A percentile compares a stretch with the other conserved stretches of the same genome.
phyloP scores from a whole-genome alignment of 345 rosid genomes.

The Cardamine occulta region DNA sequence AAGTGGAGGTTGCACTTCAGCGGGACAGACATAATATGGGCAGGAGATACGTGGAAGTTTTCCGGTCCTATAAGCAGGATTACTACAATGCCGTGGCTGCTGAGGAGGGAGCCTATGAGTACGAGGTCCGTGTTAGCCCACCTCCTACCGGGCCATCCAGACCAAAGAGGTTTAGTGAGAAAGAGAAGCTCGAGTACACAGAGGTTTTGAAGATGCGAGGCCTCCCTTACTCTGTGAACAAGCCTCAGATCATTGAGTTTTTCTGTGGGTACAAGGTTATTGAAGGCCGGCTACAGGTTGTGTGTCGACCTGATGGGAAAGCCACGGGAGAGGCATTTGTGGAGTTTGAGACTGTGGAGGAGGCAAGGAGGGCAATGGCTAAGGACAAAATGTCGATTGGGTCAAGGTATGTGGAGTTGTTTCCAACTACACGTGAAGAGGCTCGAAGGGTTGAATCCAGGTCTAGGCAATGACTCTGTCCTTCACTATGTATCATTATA shows the following conservation, averaged over 20 bases:
- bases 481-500: slow-evolving; percentile 32
- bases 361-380: slow-evolving; percentile 83
- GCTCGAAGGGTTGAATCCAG: slow-evolving; percentile 90
- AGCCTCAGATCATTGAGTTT: slow-evolving; percentile 67
- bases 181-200: slow-evolving; percentile 75
- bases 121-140: slow-evolving; percentile 70
- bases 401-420: slow-evolving; percentile 82
- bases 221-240: slow-evolving; percentile 81
- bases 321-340: slow-evolving; percentile 94
- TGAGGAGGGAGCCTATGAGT: slow-evolving; percentile 78
- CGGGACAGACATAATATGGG: slow-evolving; percentile 90
- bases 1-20: slow-evolving; percentile 89
- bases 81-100: slow-evolving; percentile 88
- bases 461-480: slow-evolving; percentile 70
- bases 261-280: slow-evolving; percentile 64
- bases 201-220: slow-evolving; percentile 92
- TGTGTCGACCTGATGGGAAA: slow-evolving; percentile 90
- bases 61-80: slow-evolving; percentile 81
- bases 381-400: slow-evolving; percentile 95
- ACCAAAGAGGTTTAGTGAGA: slow-evolving; percentile 64
- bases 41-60: slow-evolving; percentile 87
- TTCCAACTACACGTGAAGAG: slow-evolving; percentile 82
- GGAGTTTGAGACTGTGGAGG: slow-evolving; percentile 75
- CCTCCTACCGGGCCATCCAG: slow-evolving; percentile 57
- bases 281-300: slow-evolving; percentile 70